These are phyloP conservation scores for Knufia fluminis DNA, from an alignment of 2,329 filamentous ascomycete genomes.

Conservation along the genomic window DNA sequence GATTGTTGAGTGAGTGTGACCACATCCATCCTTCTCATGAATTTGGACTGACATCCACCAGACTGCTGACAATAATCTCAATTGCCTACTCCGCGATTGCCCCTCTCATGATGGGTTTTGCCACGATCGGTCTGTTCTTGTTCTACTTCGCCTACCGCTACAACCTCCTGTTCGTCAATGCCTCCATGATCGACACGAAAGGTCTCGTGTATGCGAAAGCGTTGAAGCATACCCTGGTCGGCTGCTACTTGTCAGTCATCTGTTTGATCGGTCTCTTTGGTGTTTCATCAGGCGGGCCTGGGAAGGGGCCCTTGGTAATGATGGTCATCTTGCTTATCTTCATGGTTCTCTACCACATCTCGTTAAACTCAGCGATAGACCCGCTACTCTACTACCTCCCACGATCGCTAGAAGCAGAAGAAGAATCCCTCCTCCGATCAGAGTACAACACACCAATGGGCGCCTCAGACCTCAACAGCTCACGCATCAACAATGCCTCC, in stretches of 20 bases:
- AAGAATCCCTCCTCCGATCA: slow-evolving; percentile 36
- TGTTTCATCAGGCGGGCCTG: slow-evolving; percentile 52
- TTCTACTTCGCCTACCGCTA: slow-evolving; percentile 87
- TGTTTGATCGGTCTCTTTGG: slow-evolving; percentile 80
- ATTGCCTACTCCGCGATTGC: slow-evolving; percentile 82
- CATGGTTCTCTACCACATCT: slow-evolving; percentile 64
- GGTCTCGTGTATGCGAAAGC: slow-evolving; percentile 81
- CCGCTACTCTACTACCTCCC: slow-evolving; percentile 73
- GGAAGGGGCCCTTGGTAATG: slow-evolving; percentile 60
- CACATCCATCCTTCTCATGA: not conserved
- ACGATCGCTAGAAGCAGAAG: slow-evolving; percentile 56
- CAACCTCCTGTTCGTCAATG: slow-evolving; percentile 79
- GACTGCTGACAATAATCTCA: slow-evolving; percentile 39
- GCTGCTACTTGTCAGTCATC: slow-evolving; percentile 72
- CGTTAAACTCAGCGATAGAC: slow-evolving; percentile 60
- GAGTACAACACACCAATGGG: slow-evolving; percentile 26
- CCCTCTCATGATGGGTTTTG: slow-evolving; percentile 74
- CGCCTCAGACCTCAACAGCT: slow-evolving; percentile 28
- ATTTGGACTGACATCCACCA: not conserved
- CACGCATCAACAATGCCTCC: slow-evolving; percentile 23
- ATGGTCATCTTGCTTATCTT: slow-evolving; percentile 71
- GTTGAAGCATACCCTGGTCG: slow-evolving; percentile 73
- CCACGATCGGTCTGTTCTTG: slow-evolving; percentile 64
- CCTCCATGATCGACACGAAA: slow-evolving; percentile 75
- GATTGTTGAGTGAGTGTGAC: slow-evolving; percentile 62